phyloP scores from a whole-genome alignment of 2,329 filamentous ascomycete genomes.

The Fusarium newnesense region DNA sequence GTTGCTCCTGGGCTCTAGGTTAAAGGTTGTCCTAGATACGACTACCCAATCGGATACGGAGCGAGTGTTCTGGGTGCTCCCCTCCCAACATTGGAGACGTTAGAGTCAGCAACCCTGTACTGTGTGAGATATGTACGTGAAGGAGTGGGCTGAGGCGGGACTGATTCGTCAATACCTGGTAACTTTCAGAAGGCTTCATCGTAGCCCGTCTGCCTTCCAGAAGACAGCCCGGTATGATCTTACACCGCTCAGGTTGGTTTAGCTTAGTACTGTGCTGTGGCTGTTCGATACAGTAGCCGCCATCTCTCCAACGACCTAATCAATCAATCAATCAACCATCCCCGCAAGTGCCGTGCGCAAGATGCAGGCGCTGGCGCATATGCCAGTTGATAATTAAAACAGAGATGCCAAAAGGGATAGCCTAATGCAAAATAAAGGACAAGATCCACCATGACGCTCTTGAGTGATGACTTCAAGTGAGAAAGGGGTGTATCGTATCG shows the following conservation, averaged over 20 bases:
- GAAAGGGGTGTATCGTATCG: constrained; percentile 25
- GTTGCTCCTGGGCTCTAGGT: constrained; percentile 41
- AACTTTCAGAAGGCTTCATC: constrained; percentile 9
- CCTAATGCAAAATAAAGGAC: neutral
- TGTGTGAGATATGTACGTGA: constrained; percentile 34
- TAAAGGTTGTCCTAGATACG: constrained; percentile 36
- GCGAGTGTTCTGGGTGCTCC: constrained; percentile 27
- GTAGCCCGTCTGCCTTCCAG: constrained; percentile 26
- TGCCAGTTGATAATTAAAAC: constrained; percentile 28
- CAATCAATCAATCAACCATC: constrained; percentile 1
- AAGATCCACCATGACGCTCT: constrained; percentile 34
- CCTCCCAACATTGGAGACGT: constrained; percentile 17
- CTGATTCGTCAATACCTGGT: constrained; percentile 28
- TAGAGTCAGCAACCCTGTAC: constrained; percentile 35
- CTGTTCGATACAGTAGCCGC: constrained; percentile 1
- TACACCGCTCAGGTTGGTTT: constrained; percentile 14
- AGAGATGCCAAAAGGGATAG: neutral
- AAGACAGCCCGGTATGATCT: constrained; percentile 5
- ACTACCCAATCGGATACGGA: constrained; percentile 42
- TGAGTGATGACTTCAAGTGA: constrained; percentile 8
- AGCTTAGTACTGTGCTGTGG: neutral
- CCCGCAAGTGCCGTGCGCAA: constrained; percentile 11
- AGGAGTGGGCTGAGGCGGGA: constrained; percentile 30
- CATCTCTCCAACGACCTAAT: neutral
- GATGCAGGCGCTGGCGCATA: constrained; percentile 23